Percentiles rank a stretch among this genome's conserved stretches.
phyloP scores from a whole-genome alignment of 2,329 filamentous ascomycete genomes.

The Xylariales sp. region DNA sequence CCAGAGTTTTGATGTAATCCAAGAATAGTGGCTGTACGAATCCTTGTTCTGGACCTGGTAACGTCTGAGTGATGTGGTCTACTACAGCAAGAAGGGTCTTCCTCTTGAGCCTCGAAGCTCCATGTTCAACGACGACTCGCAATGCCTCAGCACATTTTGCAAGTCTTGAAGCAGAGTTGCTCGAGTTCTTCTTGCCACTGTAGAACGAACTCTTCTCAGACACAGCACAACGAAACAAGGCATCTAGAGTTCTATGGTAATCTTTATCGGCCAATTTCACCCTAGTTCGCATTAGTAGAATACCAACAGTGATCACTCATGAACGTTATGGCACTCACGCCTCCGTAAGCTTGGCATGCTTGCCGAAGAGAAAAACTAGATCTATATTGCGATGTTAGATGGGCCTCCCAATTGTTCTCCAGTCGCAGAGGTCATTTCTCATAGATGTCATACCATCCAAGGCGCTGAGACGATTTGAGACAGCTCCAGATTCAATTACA shows the following conservation, averaged over 20 bases:
- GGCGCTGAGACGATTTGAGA: constrained; percentile 33
- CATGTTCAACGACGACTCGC: constrained; percentile 66
- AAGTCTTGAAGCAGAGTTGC: constrained; percentile 53
- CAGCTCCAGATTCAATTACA: neutral
- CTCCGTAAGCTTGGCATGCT: constrained; percentile 27
- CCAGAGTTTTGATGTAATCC: constrained; percentile 75
- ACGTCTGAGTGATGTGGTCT: constrained; percentile 74
- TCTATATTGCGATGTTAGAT: no score
- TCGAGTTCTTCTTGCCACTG: constrained; percentile 40
- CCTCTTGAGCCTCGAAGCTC: constrained; percentile 61
- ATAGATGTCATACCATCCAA: constrained; percentile 39
- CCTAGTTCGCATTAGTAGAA: no score
- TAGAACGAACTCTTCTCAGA: constrained; percentile 64
- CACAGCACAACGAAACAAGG: constrained; percentile 66
- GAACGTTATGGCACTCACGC: constrained; percentile 20
- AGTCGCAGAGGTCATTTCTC: no score
- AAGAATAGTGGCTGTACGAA: constrained; percentile 66
- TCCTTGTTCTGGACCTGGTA: constrained; percentile 57
- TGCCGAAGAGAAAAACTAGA: constrained; percentile 30
- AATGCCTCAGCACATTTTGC: constrained; percentile 67
- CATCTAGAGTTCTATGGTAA: constrained; percentile 79
- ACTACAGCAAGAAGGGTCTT: constrained; percentile 78
- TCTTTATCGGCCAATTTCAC: constrained; percentile 63
- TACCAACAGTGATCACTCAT: neutral
- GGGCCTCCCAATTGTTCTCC: no score